phyloP scores from a whole-genome alignment of 768 basidiomycete species.

The Gelatoporia subvermispora region DNA sequence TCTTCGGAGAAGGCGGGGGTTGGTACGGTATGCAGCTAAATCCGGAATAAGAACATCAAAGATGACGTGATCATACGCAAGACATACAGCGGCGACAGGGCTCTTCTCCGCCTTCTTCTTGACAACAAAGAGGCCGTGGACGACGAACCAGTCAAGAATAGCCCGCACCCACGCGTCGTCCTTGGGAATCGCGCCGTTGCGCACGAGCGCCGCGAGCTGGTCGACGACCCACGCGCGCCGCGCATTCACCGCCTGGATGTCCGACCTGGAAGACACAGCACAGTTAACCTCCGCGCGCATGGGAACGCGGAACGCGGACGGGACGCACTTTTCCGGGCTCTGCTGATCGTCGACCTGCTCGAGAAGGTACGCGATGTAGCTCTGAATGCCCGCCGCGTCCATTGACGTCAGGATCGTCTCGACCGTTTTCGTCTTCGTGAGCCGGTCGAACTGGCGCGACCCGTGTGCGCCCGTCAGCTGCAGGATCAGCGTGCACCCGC shows the following conservation, averaged over 20 bases:
- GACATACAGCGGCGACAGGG: constrained; percentile 52
- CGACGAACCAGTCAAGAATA: constrained; percentile 75
- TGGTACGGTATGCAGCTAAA: constrained; percentile 57
- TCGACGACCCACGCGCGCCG: constrained; percentile 82
- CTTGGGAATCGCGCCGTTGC: constrained; percentile 76
- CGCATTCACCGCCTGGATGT: constrained; percentile 43
- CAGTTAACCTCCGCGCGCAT: constrained; percentile 3
- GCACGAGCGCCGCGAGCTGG: constrained; percentile 73
- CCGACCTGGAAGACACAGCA: constrained; percentile 31
- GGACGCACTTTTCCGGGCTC: constrained; percentile 7
- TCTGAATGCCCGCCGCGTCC: constrained; percentile 67
- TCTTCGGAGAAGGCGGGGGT: constrained; percentile 70
- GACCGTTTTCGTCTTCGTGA: constrained; percentile 90
- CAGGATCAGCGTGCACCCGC: constrained; percentile 81
- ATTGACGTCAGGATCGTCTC: constrained; percentile 77
- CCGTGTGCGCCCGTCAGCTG: constrained; percentile 83
- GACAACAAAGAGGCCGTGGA: constrained; percentile 77
- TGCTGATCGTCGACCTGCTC: constrained; percentile 49
- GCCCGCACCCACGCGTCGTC: constrained; percentile 71
- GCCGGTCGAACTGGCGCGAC: constrained; percentile 81
- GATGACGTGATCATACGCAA: neutral
- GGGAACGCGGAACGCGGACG: constrained; percentile 1
- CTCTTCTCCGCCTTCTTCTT: constrained; percentile 71
- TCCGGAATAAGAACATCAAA: neutral
- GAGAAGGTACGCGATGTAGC: constrained; percentile 71